A percentile compares a stretch with the other conserved stretches of the same genome.
Conservation (phyloP, 805 yeast genomes). For the Candida insectalens region DNA sequence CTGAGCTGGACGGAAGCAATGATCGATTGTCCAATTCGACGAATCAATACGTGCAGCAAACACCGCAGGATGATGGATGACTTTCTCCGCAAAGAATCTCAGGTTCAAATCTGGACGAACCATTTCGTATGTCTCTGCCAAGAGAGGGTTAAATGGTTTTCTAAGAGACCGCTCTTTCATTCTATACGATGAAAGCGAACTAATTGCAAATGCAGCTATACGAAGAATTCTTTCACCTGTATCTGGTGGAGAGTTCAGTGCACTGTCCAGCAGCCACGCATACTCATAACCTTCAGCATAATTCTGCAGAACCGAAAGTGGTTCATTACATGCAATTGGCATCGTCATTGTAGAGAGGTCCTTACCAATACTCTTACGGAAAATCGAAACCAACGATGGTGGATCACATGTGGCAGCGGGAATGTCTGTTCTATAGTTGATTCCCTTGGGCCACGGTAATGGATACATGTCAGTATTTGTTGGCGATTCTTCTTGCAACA, state of each 20-base stretch:
- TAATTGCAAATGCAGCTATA: slow-evolving; percentile 76
- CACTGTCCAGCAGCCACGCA: slow-evolving; percentile 52
- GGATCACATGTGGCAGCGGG: slow-evolving; percentile 56
- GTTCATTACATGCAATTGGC: slow-evolving; percentile 95
- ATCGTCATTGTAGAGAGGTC: slow-evolving; percentile 78
- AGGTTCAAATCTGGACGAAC: slow-evolving; percentile 77
- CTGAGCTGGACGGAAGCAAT: slow-evolving; percentile 66
- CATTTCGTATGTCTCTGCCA: slow-evolving; percentile 89
- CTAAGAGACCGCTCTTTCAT: slow-evolving; percentile 67
- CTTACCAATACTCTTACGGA: slow-evolving; percentile 88
- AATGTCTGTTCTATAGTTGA: slow-evolving; percentile 50
- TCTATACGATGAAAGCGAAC: slow-evolving; percentile 61
- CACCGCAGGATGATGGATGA: slow-evolving; percentile 77
- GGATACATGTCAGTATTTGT: slow-evolving; percentile 48
- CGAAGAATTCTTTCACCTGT: slow-evolving; percentile 53
- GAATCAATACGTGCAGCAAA: slow-evolving; percentile 77
- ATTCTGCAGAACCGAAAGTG: slow-evolving; percentile 71
- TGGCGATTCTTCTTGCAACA: background rate
- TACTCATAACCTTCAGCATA: slow-evolving; percentile 78
- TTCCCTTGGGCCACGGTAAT: slow-evolving; percentile 37
- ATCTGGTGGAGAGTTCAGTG: slow-evolving; percentile 36
- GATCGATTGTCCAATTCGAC: slow-evolving; percentile 54
- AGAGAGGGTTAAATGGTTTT: slow-evolving; percentile 89
- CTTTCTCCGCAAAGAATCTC: slow-evolving; percentile 75
- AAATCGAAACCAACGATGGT: slow-evolving; percentile 69